phyloP scores from a whole-genome alignment of 1,284 basidiomycete genomes.

The Nidula niveotomentosa region DNA sequence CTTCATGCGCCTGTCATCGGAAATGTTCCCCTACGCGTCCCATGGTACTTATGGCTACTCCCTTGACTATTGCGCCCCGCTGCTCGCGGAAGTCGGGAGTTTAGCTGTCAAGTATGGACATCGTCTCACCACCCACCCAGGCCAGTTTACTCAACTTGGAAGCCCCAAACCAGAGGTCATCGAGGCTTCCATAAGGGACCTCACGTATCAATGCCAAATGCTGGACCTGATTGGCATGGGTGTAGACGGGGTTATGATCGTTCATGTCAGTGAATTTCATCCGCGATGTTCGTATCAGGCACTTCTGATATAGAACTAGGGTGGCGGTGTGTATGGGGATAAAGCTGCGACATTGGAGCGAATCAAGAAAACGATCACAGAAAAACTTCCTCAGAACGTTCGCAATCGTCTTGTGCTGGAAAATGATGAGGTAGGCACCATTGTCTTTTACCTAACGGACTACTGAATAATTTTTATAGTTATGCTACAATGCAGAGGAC shows the following conservation, averaged over 20 bases:
- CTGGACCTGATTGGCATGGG: conserved; percentile 82
- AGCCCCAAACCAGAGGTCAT: conserved; percentile 77
- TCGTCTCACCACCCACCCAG: conserved; percentile 85
- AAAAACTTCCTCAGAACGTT: conserved; percentile 60
- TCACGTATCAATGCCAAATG: conserved; percentile 86
- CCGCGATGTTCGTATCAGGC: neutral
- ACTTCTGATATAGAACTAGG: conserved; percentile 29
- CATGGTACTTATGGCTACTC: conserved; percentile 81
- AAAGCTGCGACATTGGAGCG: conserved; percentile 71
- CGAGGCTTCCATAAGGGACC: conserved; percentile 73
- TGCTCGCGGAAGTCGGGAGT: conserved; percentile 59
- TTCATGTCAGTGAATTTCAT: conserved; percentile 53
- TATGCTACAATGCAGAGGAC: conserved; percentile 88
- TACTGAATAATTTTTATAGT: conserved; percentile 34
- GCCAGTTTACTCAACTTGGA: conserved; percentile 85
- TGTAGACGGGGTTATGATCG: conserved; percentile 76
- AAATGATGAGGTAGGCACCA: conserved; percentile 76
- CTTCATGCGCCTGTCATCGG: conserved; percentile 84
- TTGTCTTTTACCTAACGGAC: neutral
- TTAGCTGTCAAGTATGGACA: conserved; percentile 80
- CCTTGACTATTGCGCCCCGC: conserved; percentile 63
- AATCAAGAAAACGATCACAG: conserved; percentile 70
- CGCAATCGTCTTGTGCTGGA: conserved; percentile 82
- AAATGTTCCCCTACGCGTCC: conserved; percentile 91
- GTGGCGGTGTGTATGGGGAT: conserved; percentile 82